Base-by-base conservation (phyloP, 352 stramenopile species). In the Phytophthora sp. region DNA sequence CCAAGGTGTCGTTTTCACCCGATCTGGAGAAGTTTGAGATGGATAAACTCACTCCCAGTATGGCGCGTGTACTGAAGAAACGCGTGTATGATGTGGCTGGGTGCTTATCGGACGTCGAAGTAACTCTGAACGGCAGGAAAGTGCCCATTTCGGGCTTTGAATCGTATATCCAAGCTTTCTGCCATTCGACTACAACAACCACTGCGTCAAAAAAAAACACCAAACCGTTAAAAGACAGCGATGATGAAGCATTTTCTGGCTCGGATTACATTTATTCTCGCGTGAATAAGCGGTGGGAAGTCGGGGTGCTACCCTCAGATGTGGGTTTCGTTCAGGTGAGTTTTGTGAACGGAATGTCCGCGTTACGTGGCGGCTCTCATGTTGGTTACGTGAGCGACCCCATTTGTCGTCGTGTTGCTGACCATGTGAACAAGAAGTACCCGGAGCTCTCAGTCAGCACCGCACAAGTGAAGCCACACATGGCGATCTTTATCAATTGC, bases 321-420 rank as follows among this genome's bases (percentile, higher is more conserved):
- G 88, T 96, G 9, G 87, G 90, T 42, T 98, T 98, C 65, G 83
- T 98, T 45, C 96, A 99, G 74, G 91, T 99, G 51, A 99, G 95
- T 50, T 99, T 99, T 77, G 98, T 99, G 4, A 99, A 99, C 70
- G 94, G 95, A 29, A 99, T 99, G 80, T 97, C 86, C 24, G 99
- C 98, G 16, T 88, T 90, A 18, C 98, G 98, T 57, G 98, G 98
- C 42, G 98, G 98, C 30, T 93, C 82, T 2, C 98, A 99, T 71
- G 96, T 99, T 20, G 87, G 91, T 49, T 98, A 97, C 49, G 69
- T 96, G 8, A 73, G 75, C 8, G 88, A 96, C 38, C 88, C 95
- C 59, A 79, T 96, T 21, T 91, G 81, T 26, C 78, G 84, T 23
- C 82, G 86, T 63, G 94, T 99, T 55, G 86, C 93, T 1, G 91